phyloP scores from a whole-genome alignment of 2,329 filamentous ascomycete genomes.

The Zymoseptoria crescenta region DNA sequence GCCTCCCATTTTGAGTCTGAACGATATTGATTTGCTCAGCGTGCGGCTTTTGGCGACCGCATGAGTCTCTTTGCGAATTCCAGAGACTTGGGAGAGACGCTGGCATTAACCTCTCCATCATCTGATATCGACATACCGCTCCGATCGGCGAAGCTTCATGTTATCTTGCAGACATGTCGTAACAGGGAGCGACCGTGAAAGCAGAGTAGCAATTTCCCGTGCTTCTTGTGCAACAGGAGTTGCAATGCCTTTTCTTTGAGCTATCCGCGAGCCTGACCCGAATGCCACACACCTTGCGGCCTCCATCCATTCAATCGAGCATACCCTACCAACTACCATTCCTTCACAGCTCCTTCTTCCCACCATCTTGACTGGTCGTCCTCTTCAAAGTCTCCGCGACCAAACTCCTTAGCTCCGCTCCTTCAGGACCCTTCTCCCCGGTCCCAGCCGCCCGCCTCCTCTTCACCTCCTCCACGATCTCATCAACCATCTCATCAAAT shows the following conservation, averaged over 20 bases:
- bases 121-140: too few species aligned
- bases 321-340: neutral
- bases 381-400: slow-evolving; percentile 40
- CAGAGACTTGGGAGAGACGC: neutral
- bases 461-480: slow-evolving; percentile 67
- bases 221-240: neutral
- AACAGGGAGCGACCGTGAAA: neutral
- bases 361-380: slow-evolving; percentile 7
- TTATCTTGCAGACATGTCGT: too few species aligned
- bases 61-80: neutral
- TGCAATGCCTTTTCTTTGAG: neutral
- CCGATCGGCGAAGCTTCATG: too few species aligned
- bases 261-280: too few species aligned
- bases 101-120: too few species aligned
- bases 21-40: neutral
- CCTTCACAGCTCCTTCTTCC: slow-evolving; percentile 6
- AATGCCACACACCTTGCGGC: neutral
- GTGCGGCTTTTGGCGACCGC: too few species aligned
- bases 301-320: neutral
- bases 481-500: slow-evolving; percentile 67
- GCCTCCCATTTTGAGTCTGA: neutral
- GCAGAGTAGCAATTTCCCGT: neutral
- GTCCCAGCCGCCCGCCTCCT: slow-evolving; percentile 39
- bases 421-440: slow-evolving; percentile 27
- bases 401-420: slow-evolving; percentile 45